Conservation (phyloP, 768 basidiomycete genomes). For the Botryobasidium botryosum region DNA sequence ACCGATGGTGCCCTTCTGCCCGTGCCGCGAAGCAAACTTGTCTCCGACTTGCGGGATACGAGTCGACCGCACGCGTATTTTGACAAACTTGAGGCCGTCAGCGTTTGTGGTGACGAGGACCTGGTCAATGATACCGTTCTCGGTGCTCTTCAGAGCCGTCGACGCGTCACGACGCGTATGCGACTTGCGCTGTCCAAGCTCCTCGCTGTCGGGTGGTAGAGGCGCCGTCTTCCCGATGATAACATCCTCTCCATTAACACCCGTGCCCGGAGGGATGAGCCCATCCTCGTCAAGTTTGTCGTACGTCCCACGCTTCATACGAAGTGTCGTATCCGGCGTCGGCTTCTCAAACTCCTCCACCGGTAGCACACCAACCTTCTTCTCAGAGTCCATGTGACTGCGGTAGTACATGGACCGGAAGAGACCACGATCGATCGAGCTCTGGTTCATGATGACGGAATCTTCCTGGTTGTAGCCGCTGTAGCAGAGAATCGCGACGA, state of each 20-base stretch:
- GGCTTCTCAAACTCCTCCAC: slow-evolving; percentile 97
- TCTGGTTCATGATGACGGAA: slow-evolving; percentile 99
- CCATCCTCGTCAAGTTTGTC: slow-evolving; percentile 97
- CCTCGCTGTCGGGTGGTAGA: slow-evolving; percentile 89
- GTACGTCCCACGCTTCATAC: slow-evolving; percentile 97
- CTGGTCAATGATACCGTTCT: slow-evolving; percentile 95
- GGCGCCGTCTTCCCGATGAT: slow-evolving; percentile 99
- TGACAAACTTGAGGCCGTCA: slow-evolving; percentile 95
- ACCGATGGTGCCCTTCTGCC: slow-evolving; percentile 99
- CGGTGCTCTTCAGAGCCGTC: slow-evolving; percentile 93
- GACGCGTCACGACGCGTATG: slow-evolving; percentile 94
- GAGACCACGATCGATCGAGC: slow-evolving; percentile 91
- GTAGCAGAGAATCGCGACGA: slow-evolving; percentile 96
- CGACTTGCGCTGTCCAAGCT: slow-evolving; percentile 81
- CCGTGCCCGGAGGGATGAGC: slow-evolving; percentile 86
- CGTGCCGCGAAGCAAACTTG: slow-evolving; percentile 98
- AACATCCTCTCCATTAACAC: slow-evolving; percentile 92
- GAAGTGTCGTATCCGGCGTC: slow-evolving; percentile 75
- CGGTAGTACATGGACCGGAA: slow-evolving; percentile 99
- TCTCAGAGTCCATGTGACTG: slow-evolving; percentile 96
- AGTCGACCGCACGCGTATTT: slow-evolving; percentile 88
- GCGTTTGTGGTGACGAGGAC: slow-evolving; percentile 92
- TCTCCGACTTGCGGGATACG: slow-evolving; percentile 97
- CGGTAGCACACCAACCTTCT: slow-evolving; percentile 82
- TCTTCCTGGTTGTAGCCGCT: slow-evolving; percentile 99